Conservation (phyloP, 768 basidiomycete genomes). For the Hygrocybe punicea region DNA sequence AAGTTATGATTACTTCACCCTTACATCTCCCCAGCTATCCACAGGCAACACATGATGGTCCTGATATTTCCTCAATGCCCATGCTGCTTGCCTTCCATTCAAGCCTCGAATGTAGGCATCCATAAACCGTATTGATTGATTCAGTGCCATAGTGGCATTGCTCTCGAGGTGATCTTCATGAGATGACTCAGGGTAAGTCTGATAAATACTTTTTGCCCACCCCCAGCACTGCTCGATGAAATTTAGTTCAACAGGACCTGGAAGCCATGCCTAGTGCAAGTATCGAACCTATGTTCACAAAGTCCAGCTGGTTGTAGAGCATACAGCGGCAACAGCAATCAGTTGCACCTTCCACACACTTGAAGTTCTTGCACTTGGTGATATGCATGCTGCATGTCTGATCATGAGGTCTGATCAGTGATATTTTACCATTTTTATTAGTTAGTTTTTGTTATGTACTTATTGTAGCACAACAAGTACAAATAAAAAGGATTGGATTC, state of each 20-base stretch:
- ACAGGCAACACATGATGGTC: conserved; percentile 20
- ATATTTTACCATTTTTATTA: too few relatives aligned
- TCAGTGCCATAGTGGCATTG: conserved; percentile 10
- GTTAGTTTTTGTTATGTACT: too few relatives aligned
- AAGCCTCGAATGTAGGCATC: conserved; percentile 21
- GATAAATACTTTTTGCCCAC: conserved; percentile 28
- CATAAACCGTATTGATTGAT: conserved; percentile 18
- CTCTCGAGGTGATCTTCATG: conserved; percentile 6
- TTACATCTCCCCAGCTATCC: background rate
- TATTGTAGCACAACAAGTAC: too few relatives aligned
- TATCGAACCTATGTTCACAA: conserved; percentile 21
- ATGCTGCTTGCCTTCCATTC: conserved; percentile 20
- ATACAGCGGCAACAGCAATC: conserved; percentile 28
- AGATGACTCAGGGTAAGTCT: conserved; percentile 7
- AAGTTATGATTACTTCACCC: background rate
- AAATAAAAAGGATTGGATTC: too few relatives aligned
- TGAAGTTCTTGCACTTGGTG: conserved; percentile 9
- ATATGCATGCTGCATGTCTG: too few relatives aligned
- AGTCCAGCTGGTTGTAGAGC: conserved; percentile 35
- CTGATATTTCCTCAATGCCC: conserved; percentile 20
- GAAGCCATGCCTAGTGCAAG: conserved; percentile 24
- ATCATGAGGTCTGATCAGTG: too few relatives aligned
- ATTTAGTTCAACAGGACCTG: conserved; percentile 24
- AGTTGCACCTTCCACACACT: conserved; percentile 8
- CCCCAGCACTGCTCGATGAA: conserved; percentile 33